Evolutionary conservation across 345 rosid species (phyloP), one percentile per base, ranked within the genome.

Genomic region (Rhodamnia rubescens): DNA sequence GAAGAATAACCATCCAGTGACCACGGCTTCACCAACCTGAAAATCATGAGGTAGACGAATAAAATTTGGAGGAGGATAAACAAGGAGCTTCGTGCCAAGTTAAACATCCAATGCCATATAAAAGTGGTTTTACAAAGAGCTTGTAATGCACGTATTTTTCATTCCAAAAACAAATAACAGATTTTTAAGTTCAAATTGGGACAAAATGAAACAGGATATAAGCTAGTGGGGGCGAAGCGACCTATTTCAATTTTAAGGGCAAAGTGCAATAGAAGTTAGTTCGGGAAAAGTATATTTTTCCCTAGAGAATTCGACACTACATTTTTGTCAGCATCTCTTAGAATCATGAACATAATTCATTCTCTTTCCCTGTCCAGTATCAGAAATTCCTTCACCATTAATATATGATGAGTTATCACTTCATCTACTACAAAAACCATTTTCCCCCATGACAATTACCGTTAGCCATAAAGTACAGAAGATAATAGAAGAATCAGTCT

Each of bases 21-120:
- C 99, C 89, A 97, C 99, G 21, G 99, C 99, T 92, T 96, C 99
- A 82, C 93, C 95, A 87, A 96, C 98, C 99, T 96, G 94, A 89
- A 92, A 80, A 85, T 87, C 64, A 82, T 85, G 87, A 81, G 82
- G 57, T 27, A 16, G 42, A 82, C 1, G n/a, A 82, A 49, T 82
- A 82, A 82, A 50, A 47, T 52, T 82, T 0, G 58, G 9, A 82
- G 55, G 40, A 27, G 40, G 44, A 82, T 9, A 82, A 81, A 82
- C 11, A 69, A 36, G 80, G 80, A 69, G 80, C 13, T 69, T 69
- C 80, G 36, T 69, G 47, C 47, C 80, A 69, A 69, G 78, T 36
- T 32, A 5, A 69, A 69, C 24, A 69, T 36, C 78, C 42, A 69
- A 69, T 69, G 24, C 78, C 47, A 69, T 36, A 69, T 20, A 69